A percentile compares a stretch with the other conserved stretches of the same genome.
These are phyloP conservation scores for Stephanodiscus minutulus DNA, from an alignment of 108 stramenopile species.

Conservation along the genomic window DNA sequence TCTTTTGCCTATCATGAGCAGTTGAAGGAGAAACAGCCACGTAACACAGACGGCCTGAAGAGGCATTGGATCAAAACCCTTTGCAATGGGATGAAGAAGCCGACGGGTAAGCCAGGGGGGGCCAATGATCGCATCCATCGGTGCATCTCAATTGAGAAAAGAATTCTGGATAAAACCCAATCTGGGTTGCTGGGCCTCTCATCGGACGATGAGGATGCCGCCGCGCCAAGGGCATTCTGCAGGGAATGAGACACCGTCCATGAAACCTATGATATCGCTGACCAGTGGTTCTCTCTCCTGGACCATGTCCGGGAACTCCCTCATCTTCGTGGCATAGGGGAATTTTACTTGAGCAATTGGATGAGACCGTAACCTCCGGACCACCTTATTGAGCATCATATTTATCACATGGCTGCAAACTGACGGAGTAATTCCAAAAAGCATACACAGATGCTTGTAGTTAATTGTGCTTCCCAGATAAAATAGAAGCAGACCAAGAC, in stretches of 20 bases:
- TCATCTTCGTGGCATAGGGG: not conserved
- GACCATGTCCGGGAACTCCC: not conserved
- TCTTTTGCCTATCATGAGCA: too few species aligned
- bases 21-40: too few species aligned
- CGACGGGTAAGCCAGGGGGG: not conserved
- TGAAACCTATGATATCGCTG: not conserved
- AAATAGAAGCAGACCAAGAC: not conserved
- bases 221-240: constrained; percentile 1
- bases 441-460: not conserved
- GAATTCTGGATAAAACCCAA: constrained; percentile 5
- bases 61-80: not conserved
- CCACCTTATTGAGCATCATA: not conserved
- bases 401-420: not conserved
- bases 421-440: not conserved
- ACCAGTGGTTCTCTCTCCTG: not conserved
- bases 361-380: not conserved
- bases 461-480: constrained; percentile 1
- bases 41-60: too few species aligned
- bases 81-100: not conserved
- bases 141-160: not conserved
- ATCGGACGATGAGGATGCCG: not conserved
- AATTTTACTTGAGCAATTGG: not conserved
- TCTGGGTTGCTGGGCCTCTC: not conserved
- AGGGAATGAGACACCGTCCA: constrained; percentile 3
- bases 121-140: not conserved